Evolutionary conservation across 192 early-diverging fungal genomes (phyloP).

Genomic region (Dimargaris xerosporica): DNA sequence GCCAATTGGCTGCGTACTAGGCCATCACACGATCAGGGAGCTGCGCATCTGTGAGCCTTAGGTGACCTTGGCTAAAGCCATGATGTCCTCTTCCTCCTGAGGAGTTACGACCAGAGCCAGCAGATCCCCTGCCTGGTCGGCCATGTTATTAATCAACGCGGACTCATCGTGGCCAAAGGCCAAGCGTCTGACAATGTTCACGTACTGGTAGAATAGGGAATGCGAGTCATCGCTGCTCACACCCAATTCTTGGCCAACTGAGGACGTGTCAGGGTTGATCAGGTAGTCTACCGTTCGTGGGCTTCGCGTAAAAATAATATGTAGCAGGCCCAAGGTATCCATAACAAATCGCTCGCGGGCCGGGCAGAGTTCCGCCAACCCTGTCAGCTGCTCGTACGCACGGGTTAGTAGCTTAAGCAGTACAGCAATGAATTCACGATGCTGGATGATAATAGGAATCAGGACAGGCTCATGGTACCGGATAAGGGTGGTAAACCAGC

Average conservation of each 20-base stretch:
- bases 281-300: background rate
- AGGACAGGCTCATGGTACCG: background rate
- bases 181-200: background rate
- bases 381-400: background rate
- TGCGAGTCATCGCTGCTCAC: no score
- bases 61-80: no score
- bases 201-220: slow-evolving; percentile 4
- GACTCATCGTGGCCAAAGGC: slow-evolving; percentile 1
- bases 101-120: slow-evolving; percentile 3
- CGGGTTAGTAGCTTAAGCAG: background rate
- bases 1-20: no score
- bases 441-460: background rate
- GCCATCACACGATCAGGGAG: no score
- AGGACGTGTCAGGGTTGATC: background rate
- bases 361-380: background rate
- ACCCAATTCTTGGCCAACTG: no score
- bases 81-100: slow-evolving; percentile 8
- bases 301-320: background rate
- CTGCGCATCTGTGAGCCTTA: no score
- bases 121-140: slow-evolving; percentile 2
- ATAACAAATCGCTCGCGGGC: background rate
- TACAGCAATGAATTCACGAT: background rate
- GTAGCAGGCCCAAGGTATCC: background rate
- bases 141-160: background rate
- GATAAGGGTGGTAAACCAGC: background rate